phyloP scores from a whole-genome alignment of 2,329 filamentous ascomycete genomes.

The Ophiostoma triangulosporum region DNA sequence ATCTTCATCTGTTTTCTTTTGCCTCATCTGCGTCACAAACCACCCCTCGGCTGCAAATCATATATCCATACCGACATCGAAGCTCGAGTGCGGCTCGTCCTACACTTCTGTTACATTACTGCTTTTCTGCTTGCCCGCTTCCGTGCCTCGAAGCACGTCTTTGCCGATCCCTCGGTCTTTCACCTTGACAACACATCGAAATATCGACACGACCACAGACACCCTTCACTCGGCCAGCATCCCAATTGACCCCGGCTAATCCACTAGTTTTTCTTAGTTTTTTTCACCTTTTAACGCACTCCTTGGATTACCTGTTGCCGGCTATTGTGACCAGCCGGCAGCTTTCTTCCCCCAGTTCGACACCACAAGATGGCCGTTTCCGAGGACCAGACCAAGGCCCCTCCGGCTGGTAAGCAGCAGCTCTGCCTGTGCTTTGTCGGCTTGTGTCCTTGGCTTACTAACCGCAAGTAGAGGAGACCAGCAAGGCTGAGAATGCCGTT shows the following conservation, averaged over 20 bases:
- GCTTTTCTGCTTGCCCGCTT: neutral
- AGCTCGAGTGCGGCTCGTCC: neutral
- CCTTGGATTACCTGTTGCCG: neutral
- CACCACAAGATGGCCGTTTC: conserved; percentile 7
- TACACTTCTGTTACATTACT: neutral
- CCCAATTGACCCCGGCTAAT: neutral
- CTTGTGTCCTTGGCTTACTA: neutral
- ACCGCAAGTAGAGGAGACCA: conserved; percentile 4
- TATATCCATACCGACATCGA: neutral
- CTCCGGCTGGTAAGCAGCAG: conserved; percentile 4
- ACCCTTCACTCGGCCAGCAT: neutral
- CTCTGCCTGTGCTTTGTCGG: neutral
- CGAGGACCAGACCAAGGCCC: conserved; percentile 6
- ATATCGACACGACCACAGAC: neutral
- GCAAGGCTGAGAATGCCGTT: conserved; percentile 10
- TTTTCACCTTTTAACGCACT: neutral
- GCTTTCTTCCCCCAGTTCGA: neutral
- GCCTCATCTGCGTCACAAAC: neutral
- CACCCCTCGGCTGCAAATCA: neutral
- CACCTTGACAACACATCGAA: neutral
- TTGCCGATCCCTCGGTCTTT: neutral
- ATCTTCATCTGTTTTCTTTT: neutral
- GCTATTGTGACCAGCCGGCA: conserved; percentile 2
- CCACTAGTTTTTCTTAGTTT: neutral
- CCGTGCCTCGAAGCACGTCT: neutral